Evolutionary conservation across 148 eudicot genomes (phyloP).

Genomic region (Rhododendron simsii): DNA sequence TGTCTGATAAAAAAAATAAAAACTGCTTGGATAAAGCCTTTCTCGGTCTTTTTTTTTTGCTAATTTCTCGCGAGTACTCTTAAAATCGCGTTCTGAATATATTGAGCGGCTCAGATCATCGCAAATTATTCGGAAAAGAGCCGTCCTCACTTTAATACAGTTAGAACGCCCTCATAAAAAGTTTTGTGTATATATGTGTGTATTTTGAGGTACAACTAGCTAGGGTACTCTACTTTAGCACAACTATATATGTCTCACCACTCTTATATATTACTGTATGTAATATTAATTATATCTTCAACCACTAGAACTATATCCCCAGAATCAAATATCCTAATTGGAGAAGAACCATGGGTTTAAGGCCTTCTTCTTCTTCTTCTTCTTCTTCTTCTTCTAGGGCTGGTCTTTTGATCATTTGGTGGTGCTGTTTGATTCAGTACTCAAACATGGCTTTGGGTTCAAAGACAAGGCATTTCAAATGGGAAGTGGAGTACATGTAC

Average conservation of each 20-base stretch:
- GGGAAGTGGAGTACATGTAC: slow-evolving; percentile 67
- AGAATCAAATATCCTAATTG: neutral
- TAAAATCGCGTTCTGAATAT: too few relatives aligned
- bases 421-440: neutral
- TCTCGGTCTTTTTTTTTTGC: too few relatives aligned
- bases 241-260: neutral
- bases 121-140: too few relatives aligned
- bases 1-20: too few relatives aligned
- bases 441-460: slow-evolving; percentile 18
- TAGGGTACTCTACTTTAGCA: neutral
- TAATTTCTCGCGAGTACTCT: too few relatives aligned
- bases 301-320: neutral
- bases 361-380: neutral
- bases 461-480: slow-evolving; percentile 38
- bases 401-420: neutral
- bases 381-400: neutral
- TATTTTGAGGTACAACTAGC: neutral
- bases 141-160: too few relatives aligned
- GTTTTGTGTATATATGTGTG: too few relatives aligned
- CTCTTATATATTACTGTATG: neutral
- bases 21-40: too few relatives aligned
- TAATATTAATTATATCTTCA: neutral
- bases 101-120: too few relatives aligned
- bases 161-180: too few relatives aligned
- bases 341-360: neutral